These are phyloP conservation scores for Takashimella koratensis DNA, from an alignment of 1,284 basidiomycete genomes.

Conservation along the genomic window DNA sequence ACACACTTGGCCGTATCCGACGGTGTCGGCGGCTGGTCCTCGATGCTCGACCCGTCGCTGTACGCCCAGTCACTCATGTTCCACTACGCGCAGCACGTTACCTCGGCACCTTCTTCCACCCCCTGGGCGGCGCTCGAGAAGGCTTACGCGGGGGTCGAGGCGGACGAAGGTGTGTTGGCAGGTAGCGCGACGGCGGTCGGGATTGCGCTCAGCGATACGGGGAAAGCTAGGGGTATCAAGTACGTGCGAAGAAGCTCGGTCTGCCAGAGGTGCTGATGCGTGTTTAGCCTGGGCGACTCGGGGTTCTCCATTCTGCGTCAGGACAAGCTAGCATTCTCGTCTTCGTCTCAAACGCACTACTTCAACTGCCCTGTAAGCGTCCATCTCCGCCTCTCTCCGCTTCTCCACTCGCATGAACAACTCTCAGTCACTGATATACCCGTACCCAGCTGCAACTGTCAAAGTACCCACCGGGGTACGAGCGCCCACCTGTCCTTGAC, in stretches of 20 bases:
- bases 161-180: conserved; percentile 48
- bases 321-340: conserved; percentile 35
- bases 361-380: conserved; percentile 49
- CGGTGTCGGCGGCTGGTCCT: conserved; percentile 58
- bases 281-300: conserved; percentile 46
- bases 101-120: conserved; percentile 21
- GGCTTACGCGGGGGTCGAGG: conserved; percentile 50
- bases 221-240: conserved; percentile 53
- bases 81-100: conserved; percentile 43
- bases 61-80: conserved; percentile 54
- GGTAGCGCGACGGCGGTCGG: conserved; percentile 53
- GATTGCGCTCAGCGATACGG: conserved; percentile 45
- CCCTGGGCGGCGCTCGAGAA: conserved; percentile 47
- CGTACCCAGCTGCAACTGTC: conserved; percentile 32
- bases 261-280: not conserved
- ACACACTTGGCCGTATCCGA: conserved; percentile 52
- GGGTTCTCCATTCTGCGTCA: conserved; percentile 45
- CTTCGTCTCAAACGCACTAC: conserved; percentile 45
- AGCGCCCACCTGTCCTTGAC: conserved; percentile 19
- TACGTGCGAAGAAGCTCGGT: conserved; percentile 20
- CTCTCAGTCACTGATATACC: no score
- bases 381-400: not conserved
- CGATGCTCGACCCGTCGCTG: conserved; percentile 53
- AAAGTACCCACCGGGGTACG: conserved; percentile 24
- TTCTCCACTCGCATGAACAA: conserved; percentile 20